Evolutionary conservation across 257 asterid genomes (phyloP), one percentile per base, ranked within the genome.

Genomic region (Echium plantagineum): DNA sequence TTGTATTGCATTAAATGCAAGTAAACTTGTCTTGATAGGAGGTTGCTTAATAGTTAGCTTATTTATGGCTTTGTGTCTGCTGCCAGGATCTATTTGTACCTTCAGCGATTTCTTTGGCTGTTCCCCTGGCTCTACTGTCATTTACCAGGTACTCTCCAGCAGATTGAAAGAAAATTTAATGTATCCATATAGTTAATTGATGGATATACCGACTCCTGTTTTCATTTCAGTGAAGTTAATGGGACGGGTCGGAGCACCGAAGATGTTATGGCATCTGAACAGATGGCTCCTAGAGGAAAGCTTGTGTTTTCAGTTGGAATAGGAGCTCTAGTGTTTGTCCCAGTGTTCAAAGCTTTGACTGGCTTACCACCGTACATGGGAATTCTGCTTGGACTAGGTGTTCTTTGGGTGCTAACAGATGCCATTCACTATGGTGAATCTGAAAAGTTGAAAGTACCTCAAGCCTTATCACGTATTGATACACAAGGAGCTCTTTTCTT

Each of bases 291-390:
- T 53, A 79, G 94, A 63, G 98, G 97, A 78, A 85, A 91, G 78
- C 97, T 91, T 47, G 95, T 91, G 58, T 88, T 91, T 60, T 63
- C 83, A 0, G 85, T 88, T 13, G 97, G 96, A 65, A 74, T 91
- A 15, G 98, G 95, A 53, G 94, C 97, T 64, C 75, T 91, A 62
- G 59, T 85, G 59, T 91, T 85, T 68, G 95, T 88, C 69, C 98
- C 95, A 1, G 82, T 91, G 66, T 88, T 91, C 81, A 88, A 91
- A 76, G 81, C 94, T 55, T 74, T 85, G 63, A 85, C 97, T 7
- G 98, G 97, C 26, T 79, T 93, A 58, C 96, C 98, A 32, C 98
- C 98, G 21, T 93, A 86, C 79, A 84, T 93, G 94, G 98, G 98
- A 2, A 78, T 93, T 52, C 83, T 93, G 51, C 89, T 93, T 59